Percentiles rank a stretch among this genome's conserved stretches.
These are phyloP conservation scores for Phytophthora brassicae DNA, from an alignment of 352 stramenopile species.

Conservation along the genomic window DNA sequence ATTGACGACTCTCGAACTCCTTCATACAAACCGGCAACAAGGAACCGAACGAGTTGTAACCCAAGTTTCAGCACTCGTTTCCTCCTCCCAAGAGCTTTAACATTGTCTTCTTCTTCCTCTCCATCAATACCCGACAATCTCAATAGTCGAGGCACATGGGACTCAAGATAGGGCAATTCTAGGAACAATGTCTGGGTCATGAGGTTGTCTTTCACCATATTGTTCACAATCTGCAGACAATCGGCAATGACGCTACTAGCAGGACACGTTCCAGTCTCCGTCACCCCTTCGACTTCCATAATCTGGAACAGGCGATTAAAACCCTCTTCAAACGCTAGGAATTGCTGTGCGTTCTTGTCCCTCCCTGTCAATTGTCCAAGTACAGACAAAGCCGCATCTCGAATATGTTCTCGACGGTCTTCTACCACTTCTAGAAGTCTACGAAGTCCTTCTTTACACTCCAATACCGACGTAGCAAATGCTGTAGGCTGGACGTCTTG, in stretches of 20 bases:
- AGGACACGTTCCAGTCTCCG: conserved; percentile 24
- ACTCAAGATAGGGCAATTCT: conserved; percentile 56
- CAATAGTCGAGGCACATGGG: conserved; percentile 55
- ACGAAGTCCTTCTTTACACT: conserved; percentile 70
- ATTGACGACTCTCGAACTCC: conserved; percentile 39
- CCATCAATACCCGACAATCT: conserved; percentile 29
- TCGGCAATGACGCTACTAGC: conserved; percentile 63
- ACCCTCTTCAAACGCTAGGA: conserved; percentile 80
- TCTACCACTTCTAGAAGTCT: conserved; percentile 74
- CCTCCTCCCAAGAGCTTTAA: conserved; percentile 31
- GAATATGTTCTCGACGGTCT: conserved; percentile 81
- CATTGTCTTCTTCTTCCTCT: conserved; percentile 19
- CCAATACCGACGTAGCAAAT: conserved; percentile 52
- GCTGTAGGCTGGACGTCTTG: conserved; percentile 53
- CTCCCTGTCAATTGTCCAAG: conserved; percentile 67
- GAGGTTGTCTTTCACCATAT: conserved; percentile 77
- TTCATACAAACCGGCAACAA: conserved; percentile 65
- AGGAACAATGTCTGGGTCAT: conserved; percentile 80
- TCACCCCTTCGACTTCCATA: conserved; percentile 66
- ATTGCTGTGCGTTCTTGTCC: conserved; percentile 77
- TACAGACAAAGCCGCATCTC: conserved; percentile 69
- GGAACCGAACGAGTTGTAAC: conserved; percentile 67
- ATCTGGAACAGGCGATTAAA: conserved; percentile 78
- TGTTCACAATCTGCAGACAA: conserved; percentile 78
- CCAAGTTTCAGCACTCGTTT: conserved; percentile 63